phyloP scores from a whole-genome alignment of 148 eudicot genomes.

The Silene uniflora region DNA sequence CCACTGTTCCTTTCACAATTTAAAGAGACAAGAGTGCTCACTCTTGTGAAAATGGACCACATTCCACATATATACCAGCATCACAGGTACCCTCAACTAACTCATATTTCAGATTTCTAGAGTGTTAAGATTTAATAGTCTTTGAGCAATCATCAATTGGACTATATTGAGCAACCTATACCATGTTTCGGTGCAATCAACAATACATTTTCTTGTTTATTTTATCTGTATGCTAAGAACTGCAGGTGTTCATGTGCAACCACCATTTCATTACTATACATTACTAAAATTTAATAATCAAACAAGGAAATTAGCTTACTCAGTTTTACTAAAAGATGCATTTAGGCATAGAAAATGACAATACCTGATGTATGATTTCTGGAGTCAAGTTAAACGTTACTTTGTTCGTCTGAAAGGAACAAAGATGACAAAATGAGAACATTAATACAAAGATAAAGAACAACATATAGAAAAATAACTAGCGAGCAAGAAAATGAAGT shows the following conservation, averaged over 20 bases:
- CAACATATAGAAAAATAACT: not conserved
- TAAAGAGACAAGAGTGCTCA: not conserved
- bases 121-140: not conserved
- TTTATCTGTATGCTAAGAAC: not conserved
- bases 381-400: conserved; percentile 90
- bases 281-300: not conserved
- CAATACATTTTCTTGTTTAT: not conserved
- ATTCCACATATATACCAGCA: not conserved
- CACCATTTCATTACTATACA: not conserved
- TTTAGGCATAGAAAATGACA: not conserved
- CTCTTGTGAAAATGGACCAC: not conserved
- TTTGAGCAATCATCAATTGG: not conserved
- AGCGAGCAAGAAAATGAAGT: not conserved
- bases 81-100: not conserved
- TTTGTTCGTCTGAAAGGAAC: conserved; percentile 71
- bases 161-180: not conserved
- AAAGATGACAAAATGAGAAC: conserved; percentile 16
- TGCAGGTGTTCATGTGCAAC: not conserved
- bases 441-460: not conserved
- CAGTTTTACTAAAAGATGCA: not conserved
- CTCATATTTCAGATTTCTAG: not conserved
- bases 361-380: conserved; percentile 95
- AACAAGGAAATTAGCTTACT: no score
- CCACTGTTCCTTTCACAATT: not conserved
- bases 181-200: not conserved